Evolutionary conservation across 176 grass and related monocot species (phyloP).

Genomic region (Aegilops longissima): DNA sequence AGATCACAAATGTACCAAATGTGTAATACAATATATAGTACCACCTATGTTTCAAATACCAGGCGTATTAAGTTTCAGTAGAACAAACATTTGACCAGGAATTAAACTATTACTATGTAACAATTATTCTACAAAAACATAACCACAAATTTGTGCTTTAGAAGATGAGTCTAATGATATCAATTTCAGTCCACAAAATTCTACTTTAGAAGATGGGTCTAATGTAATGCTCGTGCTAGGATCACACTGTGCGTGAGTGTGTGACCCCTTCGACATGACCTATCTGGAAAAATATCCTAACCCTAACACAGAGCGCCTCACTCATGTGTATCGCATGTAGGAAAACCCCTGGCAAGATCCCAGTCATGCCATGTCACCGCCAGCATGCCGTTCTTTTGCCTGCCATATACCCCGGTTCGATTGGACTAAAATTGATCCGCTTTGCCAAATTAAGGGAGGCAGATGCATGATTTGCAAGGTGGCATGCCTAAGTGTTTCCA

Average conservation of each 20-base stretch:
- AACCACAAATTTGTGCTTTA: no score
- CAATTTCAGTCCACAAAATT: no score
- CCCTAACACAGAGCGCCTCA: not conserved
- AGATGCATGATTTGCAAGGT: constrained; percentile 3
- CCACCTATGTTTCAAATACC: no score
- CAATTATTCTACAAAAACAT: no score
- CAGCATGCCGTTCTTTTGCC: not conserved
- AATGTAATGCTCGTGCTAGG: no score
- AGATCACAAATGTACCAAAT: no score
- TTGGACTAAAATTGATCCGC: not conserved
- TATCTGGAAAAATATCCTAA: constrained; percentile 7
- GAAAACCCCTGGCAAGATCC: not conserved
- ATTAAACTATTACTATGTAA: no score
- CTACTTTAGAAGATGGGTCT: no score
- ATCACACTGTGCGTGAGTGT: not conserved
- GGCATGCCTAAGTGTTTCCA: not conserved
- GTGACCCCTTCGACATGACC: not conserved
- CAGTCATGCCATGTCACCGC: not conserved
- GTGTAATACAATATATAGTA: no score
- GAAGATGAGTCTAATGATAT: no score
- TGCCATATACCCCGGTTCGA: not conserved
- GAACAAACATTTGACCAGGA: no score
- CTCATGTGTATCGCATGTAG: not conserved
- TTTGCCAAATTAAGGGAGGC: not conserved
- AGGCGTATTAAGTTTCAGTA: no score